These are phyloP conservation scores for Botrytis hyacinthi DNA, from an alignment of 2,329 filamentous ascomycete species.

Conservation along the genomic window DNA sequence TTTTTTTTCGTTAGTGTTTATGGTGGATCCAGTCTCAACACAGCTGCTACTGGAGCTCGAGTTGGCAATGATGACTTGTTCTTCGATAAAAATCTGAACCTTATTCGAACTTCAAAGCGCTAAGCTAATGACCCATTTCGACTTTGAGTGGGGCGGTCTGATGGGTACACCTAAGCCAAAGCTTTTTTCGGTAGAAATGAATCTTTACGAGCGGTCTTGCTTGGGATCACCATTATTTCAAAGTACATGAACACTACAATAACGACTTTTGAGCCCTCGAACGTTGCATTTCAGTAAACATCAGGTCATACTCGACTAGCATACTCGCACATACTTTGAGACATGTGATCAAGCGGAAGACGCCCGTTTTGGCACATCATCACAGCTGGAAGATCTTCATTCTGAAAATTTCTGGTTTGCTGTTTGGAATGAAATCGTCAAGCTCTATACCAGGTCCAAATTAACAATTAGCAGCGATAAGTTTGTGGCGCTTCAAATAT, in stretches of 20 bases:
- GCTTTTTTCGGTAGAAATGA: not conserved
- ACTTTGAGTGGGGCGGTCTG: not conserved
- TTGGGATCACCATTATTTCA: not conserved
- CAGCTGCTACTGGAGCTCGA: not conserved
- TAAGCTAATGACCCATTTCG: not conserved
- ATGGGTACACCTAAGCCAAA: not conserved
- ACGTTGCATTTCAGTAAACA: not conserved
- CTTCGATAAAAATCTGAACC: not conserved
- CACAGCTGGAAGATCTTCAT: too few relatives aligned
- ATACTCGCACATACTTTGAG: not conserved
- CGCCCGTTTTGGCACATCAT: too few relatives aligned
- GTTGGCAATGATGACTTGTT: not conserved
- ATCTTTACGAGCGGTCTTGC: not conserved
- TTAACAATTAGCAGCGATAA: not conserved
- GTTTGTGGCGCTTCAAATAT: not conserved
- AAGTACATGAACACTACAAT: not conserved
- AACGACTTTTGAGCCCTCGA: not conserved
- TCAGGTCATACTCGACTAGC: not conserved
- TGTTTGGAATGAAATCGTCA: not conserved
- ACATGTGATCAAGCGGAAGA: too few relatives aligned
- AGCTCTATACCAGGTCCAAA: too few relatives aligned
- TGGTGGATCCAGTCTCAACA: not conserved
- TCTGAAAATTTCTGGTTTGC: too few relatives aligned
- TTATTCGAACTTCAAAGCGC: not conserved
- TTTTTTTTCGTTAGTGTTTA: not conserved